These are phyloP conservation scores for Syzygium oleosum DNA, from an alignment of 345 rosid species.

Conservation along the genomic window DNA sequence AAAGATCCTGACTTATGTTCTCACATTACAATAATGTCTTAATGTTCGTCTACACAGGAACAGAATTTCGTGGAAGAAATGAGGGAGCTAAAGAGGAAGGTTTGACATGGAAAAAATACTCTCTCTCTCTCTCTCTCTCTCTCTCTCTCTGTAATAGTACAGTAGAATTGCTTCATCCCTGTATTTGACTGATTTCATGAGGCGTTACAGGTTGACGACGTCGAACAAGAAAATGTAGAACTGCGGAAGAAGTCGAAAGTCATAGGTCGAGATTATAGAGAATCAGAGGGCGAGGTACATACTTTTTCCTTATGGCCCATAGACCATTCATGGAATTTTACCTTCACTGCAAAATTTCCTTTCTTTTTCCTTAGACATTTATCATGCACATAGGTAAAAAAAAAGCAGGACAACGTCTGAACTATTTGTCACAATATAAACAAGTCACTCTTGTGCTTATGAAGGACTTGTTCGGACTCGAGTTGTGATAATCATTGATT, in stretches of 20 bases:
- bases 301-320: background rate
- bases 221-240: background rate
- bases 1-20: background rate
- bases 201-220: background rate
- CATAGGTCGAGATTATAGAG: background rate
- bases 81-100: conserved; percentile 1
- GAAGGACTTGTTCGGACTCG: background rate
- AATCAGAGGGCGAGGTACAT: background rate
- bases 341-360: background rate
- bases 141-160: background rate
- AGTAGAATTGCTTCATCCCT: background rate
- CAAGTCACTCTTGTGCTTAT: background rate
- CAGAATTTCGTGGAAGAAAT: background rate
- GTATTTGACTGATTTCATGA: background rate
- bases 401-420: background rate
- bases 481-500: background rate
- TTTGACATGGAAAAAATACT: background rate
- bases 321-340: background rate
- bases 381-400: background rate
- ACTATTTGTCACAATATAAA: background rate
- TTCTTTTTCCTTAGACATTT: background rate
- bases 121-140: background rate
- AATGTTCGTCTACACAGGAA: background rate
- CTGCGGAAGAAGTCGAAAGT: conserved; percentile 3
- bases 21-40: background rate